Evolutionary conservation across 2,329 filamentous ascomycete genomes (phyloP).

Genomic region (Taxawa tesnikishii): DNA sequence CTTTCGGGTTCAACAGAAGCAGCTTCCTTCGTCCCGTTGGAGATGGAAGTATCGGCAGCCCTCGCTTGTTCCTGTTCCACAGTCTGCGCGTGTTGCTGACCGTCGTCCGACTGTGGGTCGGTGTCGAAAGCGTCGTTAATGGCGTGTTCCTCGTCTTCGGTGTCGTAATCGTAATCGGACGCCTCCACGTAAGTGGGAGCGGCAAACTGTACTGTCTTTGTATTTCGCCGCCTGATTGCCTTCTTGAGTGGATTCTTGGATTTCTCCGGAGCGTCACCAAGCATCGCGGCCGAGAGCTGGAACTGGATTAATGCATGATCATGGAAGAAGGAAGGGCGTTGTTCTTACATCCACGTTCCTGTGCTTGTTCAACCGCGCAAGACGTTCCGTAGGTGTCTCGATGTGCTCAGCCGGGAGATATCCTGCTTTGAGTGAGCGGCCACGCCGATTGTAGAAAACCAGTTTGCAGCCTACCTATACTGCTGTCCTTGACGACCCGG

Average conservation of each 20-base stretch:
- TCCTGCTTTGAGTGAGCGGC: constrained; percentile 39
- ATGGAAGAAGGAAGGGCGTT: constrained; percentile 3
- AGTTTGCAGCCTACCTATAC: constrained; percentile 52
- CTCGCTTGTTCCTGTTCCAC: constrained; percentile 1
- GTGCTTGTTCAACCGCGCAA: constrained; percentile 93
- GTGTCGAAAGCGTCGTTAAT: constrained; percentile 7
- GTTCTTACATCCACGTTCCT: constrained; percentile 86
- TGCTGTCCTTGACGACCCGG: constrained; percentile 91
- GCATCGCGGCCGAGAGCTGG: constrained; percentile 57
- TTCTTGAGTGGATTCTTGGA: constrained; percentile 73
- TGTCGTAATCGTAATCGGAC: constrained; percentile 75
- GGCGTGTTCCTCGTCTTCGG: constrained; percentile 36
- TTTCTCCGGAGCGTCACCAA: constrained; percentile 64
- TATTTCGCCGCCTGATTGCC: constrained; percentile 67
- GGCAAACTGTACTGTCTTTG: constrained; percentile 78
- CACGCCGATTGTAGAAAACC: neutral
- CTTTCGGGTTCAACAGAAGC: constrained; percentile 5
- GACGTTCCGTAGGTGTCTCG: constrained; percentile 87
- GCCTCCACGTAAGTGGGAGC: constrained; percentile 81
- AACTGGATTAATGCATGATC: constrained; percentile 9
- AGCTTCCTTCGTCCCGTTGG: constrained; percentile 2
- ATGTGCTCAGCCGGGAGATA: constrained; percentile 97
- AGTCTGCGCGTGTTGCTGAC: neutral
- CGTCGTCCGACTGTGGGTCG: neutral
- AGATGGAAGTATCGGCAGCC: constrained; percentile 1